Percentiles rank a stretch among this genome's conserved stretches.
These are phyloP conservation scores for Fusarium secorum DNA, from an alignment of 2,329 filamentous ascomycete species.

Conservation along the genomic window DNA sequence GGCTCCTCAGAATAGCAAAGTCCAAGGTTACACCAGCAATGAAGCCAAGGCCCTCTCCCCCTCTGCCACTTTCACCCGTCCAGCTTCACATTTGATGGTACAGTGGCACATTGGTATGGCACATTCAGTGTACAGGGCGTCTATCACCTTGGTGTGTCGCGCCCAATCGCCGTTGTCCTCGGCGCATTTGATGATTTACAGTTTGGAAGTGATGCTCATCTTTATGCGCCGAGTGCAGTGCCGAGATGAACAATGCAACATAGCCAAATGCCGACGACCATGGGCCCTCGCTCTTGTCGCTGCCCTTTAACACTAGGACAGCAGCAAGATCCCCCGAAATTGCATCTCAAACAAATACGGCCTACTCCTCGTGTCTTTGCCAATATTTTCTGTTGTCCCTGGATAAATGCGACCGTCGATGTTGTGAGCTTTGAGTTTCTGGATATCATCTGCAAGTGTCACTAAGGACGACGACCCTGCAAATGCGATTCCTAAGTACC, in stretches of 20 bases:
- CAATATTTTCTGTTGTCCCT: not conserved
- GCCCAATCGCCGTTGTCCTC: rapidly evolving
- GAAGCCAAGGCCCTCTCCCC: too few species aligned
- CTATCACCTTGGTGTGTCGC: not conserved
- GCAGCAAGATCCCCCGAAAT: not conserved
- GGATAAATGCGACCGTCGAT: not conserved
- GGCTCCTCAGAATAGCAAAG: rapidly evolving
- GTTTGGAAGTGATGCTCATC: not conserved
- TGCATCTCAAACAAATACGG: not conserved
- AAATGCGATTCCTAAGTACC: not conserved
- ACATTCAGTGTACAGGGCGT: not conserved
- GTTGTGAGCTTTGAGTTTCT: not conserved
- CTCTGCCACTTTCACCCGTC: not conserved
- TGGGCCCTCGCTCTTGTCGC: not conserved
- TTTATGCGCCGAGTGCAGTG: not conserved
- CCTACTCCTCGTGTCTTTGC: not conserved
- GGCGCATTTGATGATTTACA: not conserved
- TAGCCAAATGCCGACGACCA: not conserved
- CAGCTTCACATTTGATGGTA: not conserved
- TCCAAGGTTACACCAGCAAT: too few species aligned
- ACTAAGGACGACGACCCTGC: not conserved
- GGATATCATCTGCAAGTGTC: not conserved
- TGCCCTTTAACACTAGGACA: too few species aligned
- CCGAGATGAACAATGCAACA: not conserved
- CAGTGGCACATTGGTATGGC: not conserved